Conservation (phyloP, 2,329 filamentous ascomycete genomes). For the Dothistroma pini region DNA sequence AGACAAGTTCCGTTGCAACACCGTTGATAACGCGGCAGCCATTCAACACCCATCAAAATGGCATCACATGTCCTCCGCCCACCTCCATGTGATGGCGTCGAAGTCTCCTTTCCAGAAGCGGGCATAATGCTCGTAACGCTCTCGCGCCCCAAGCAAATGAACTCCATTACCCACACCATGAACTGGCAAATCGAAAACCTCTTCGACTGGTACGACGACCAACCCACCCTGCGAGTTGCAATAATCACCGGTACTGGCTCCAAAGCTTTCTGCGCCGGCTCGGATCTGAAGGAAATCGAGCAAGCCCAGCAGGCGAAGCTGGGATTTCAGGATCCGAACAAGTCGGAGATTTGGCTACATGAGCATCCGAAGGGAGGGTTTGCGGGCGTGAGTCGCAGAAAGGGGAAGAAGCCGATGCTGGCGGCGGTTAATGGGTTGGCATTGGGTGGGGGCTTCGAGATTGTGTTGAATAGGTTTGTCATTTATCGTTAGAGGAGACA, state of each 20-base stretch:
- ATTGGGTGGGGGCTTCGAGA: slow-evolving; percentile 55
- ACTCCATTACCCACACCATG: slow-evolving; percentile 41
- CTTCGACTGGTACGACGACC: slow-evolving; percentile 52
- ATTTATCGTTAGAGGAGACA: background rate
- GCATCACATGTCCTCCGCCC: slow-evolving; percentile 21
- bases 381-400: slow-evolving; percentile 51
- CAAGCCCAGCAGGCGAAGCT: slow-evolving; percentile 14
- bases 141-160: slow-evolving; percentile 47
- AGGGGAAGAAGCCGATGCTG: slow-evolving; percentile 57
- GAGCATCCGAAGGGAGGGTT: slow-evolving; percentile 43
- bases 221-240: slow-evolving; percentile 25
- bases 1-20: background rate
- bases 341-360: slow-evolving; percentile 17
- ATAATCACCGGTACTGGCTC: slow-evolving; percentile 52
- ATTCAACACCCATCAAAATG: background rate
- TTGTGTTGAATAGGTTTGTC: slow-evolving; percentile 50
- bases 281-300: slow-evolving; percentile 50
- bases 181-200: slow-evolving; percentile 49
- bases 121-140: slow-evolving; percentile 51
- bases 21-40: background rate
- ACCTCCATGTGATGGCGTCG: slow-evolving; percentile 18
- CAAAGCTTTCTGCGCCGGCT: slow-evolving; percentile 54
- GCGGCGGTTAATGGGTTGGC: slow-evolving; percentile 56
- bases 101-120: slow-evolving; percentile 44
- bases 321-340: slow-evolving; percentile 14